Base-by-base conservation (phyloP, 495 filamentous ascomycete genomes). In the Neurospora sp. region DNA sequence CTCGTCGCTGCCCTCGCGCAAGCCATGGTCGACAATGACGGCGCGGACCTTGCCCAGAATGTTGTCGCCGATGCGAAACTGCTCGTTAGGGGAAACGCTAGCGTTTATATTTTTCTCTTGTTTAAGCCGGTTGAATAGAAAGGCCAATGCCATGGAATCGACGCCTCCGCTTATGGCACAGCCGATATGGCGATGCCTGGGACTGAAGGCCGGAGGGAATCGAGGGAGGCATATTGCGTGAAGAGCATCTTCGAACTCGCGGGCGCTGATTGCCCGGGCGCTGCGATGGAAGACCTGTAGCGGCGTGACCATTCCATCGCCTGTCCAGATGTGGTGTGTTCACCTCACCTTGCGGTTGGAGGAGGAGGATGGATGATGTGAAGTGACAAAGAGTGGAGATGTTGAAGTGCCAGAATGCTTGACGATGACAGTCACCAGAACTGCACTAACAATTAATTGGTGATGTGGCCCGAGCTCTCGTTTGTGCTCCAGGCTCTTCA, bases 61-160 rank as follows among this genome's bases (percentile, higher is more conserved):
- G 74, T 84, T 79, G 72, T 84, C 82, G 14, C 77, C 76, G 27
- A 86, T 71, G 69, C 40, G 79, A 72, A 83, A 77, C 23, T 35
- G 27, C 27, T 31, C 54, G 23, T 31, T 35, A 18, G 54, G 12
- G 27, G 54, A 37, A 18, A 31, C 23, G 39, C 72, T 54, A 23
- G 46, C n/a, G 46, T 23, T 54, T 12, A 54, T 1, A 69, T 11
- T 62, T 31, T 39, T 76, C 59, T 72, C 6, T 74, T 73, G 37
- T 74, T 73, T 79, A 35, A 77, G 44, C 16, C 85, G 81, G 46
- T 79, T 80, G 75, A 90, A 94, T n/a, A 98, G 86, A 72, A 83
- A 87, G 54, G 94, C 93, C 44, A 99, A 84, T 27, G 94, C 95
- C 94, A 97, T 99, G 5, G 96, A 98, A 78, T 99, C 96, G 16